These are phyloP conservation scores for Solanum ahanhuiri DNA, from an alignment of 257 asterid species.

Conservation along the genomic window DNA sequence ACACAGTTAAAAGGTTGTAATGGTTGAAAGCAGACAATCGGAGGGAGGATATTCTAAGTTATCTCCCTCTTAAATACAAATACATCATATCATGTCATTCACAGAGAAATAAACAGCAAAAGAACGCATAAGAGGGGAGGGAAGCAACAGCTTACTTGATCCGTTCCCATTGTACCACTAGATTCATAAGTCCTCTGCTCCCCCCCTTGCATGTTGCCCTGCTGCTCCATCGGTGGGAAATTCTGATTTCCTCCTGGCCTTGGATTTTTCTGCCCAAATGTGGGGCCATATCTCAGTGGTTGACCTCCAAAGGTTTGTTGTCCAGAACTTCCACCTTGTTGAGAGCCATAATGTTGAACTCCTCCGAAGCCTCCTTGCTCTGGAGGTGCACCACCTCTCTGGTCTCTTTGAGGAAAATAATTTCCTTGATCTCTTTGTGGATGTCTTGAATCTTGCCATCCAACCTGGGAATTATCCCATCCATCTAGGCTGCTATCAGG, in stretches of 20 bases:
- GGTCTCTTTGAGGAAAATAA: conserved; percentile 1
- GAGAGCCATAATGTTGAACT: conserved; percentile 16
- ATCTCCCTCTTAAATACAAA: background rate
- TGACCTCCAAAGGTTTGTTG: background rate
- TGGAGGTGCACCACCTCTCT: conserved; percentile 4
- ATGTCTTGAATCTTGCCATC: conserved; percentile 9
- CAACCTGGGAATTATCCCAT: conserved; percentile 12
- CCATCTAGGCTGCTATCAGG: conserved; percentile 12
- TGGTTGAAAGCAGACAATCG: background rate
- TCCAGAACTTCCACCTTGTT: background rate
- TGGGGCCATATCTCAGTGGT: background rate
- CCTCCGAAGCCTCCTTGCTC: conserved; percentile 20
- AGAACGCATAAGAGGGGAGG: background rate
- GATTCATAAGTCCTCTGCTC: background rate
- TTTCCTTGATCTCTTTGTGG: conserved; percentile 1
- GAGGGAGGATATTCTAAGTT: background rate
- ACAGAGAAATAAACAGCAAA: background rate
- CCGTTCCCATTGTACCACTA: background rate
- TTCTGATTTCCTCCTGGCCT: background rate
- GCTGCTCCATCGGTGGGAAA: background rate
- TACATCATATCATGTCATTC: background rate
- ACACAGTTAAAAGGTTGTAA: background rate
- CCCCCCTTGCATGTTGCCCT: background rate
- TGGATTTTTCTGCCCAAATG: background rate
- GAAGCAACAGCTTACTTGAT: background rate